Evolutionary conservation across 179 eudicot genomes (phyloP), one percentile per base, ranked within the genome.

Genomic region (Heliamphora pulchella): DNA sequence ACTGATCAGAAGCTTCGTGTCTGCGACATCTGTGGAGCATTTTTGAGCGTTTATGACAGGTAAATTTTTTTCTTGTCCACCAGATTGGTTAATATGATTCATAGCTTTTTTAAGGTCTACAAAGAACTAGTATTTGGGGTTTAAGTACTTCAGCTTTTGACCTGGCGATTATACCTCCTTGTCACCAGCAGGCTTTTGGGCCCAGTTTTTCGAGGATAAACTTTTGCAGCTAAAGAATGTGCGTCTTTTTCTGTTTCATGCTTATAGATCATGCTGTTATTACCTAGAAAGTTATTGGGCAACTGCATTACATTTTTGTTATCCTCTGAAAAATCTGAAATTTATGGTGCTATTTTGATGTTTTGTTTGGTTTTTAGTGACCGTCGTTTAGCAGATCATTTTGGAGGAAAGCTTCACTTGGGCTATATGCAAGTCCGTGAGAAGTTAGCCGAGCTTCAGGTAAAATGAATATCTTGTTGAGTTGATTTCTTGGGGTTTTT

Each of bases 391-490:
- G 93, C 99, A 67, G 99, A 96, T 88, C 99, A 96, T 91, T 96
- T 96, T 85, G 99, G 99, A 77, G 99, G 99, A 66, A 96, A 96
- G 90, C 94, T 96, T 83, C 99, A 96, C 83, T 81, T 94, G 81
- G 99, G 99, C 76, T 96, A 96, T 89, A 96, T 96, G 97, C 99
- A 91, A 87, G 94, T 96, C 63, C 99, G 99, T 73, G 99, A 94
- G 84, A 96, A 96, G 87, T 78, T 96, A 75, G 91, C 91, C 67
- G 99, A 96, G 74, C 94, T 96, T 81, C 92, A 90, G 96, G 99
- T 94, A 88, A 74, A 75, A 66, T 70, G 17, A 17, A 9, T 47
- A 46, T 59, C 54, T 71, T 64, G 59, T 69, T 41, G 39, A 1
- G 20, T 20, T 31, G 50, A 10, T 31, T 11, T 62, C 6, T 55